A percentile compares a stretch with the other conserved stretches of the same genome.
phyloP scores from a whole-genome alignment of 495 filamentous ascomycete species.

The Hapsidospora chrysogenum region DNA sequence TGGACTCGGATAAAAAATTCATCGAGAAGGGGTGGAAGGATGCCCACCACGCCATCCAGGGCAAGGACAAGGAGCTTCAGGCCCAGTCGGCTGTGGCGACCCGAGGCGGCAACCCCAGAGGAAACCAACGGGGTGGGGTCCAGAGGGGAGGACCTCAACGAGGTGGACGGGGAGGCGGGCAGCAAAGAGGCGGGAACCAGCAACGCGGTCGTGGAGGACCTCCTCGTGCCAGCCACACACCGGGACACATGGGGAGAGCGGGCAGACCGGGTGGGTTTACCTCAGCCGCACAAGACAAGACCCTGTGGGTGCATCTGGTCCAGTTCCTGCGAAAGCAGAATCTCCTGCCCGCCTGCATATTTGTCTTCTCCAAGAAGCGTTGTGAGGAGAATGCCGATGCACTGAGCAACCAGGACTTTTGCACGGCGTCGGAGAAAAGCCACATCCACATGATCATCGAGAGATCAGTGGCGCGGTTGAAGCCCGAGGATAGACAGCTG shows the following conservation, averaged over 20 bases:
- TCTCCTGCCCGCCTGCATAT: conserved; percentile 82
- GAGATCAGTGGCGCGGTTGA: conserved; percentile 81
- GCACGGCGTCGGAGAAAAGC: conserved; percentile 84
- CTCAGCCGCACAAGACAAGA: conserved; percentile 81
- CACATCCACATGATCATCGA: conserved; percentile 94
- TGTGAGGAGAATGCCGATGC: conserved; percentile 96
- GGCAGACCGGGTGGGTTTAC: conserved; percentile 72
- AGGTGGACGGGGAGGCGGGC: conserved; percentile 36
- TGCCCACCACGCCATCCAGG: conserved; percentile 67
- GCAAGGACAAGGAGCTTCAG: conserved; percentile 37
- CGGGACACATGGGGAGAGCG: conserved; percentile 75
- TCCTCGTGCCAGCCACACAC: conserved; percentile 35
- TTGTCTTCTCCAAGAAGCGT: conserved; percentile 95
- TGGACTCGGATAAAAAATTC: conserved; percentile 81
- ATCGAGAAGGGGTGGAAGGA: conserved; percentile 87
- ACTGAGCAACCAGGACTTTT: conserved; percentile 85
- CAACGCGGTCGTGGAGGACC: conserved; percentile 43
- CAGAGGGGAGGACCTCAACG: conserved; percentile 22
- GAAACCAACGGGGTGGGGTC: conserved; percentile 34
- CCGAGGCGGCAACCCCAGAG: conserved; percentile 16
- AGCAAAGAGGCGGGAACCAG: conserved; percentile 30
- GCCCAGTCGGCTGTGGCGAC: conserved; percentile 41
- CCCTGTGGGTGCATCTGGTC: conserved; percentile 91
- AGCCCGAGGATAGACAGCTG: conserved; percentile 72
- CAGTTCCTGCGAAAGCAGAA: conserved; percentile 76